Percentiles rank a stretch among this genome's conserved stretches.
phyloP scores from a whole-genome alignment of 2,329 filamentous ascomycete genomes.

The Colletotrichum karsti region DNA sequence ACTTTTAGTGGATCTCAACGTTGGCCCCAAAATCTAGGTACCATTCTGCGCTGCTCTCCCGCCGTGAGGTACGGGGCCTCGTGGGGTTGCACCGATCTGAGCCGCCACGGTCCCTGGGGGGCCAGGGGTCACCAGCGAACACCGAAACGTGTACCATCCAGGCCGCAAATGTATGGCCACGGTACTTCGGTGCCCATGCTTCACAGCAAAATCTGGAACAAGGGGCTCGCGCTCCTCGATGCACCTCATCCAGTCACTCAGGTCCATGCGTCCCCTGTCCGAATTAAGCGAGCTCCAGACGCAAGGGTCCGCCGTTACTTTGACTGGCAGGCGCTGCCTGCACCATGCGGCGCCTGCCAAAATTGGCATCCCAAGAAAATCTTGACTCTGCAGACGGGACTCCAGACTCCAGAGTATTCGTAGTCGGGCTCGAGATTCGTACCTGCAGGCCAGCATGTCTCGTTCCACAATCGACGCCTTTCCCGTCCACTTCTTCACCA shows the following conservation, averaged over 20 bases:
- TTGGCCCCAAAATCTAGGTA: background rate
- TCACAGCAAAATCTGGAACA: constrained; percentile 28
- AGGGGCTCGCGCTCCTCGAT: constrained; percentile 26
- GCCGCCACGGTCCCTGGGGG: constrained; percentile 5
- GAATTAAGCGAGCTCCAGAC: constrained; percentile 24
- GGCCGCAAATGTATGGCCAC: constrained; percentile 7
- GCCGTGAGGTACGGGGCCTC: constrained; percentile 2
- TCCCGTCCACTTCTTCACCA: constrained; percentile 5
- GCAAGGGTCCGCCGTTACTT: constrained; percentile 21
- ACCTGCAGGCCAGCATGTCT: background rate
- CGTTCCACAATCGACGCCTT: constrained; percentile 9
- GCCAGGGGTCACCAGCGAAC: constrained; percentile 8
- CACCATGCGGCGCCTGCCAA: constrained; percentile 26
- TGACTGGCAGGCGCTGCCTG: constrained; percentile 18
- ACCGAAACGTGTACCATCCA: constrained; percentile 13
- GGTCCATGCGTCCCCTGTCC: constrained; percentile 18
- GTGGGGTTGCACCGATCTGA: constrained; percentile 22
- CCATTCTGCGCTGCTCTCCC: background rate
- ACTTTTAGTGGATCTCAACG: background rate
- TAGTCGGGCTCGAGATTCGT: background rate
- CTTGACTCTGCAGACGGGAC: background rate
- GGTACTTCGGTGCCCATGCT: constrained; percentile 16
- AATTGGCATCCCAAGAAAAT: constrained; percentile 17
- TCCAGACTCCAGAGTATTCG: too few relatives aligned
- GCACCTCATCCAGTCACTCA: constrained; percentile 32